These are phyloP conservation scores for Eucalyptus lansdowneana DNA, from an alignment of 345 rosid species.

Conservation along the genomic window DNA sequence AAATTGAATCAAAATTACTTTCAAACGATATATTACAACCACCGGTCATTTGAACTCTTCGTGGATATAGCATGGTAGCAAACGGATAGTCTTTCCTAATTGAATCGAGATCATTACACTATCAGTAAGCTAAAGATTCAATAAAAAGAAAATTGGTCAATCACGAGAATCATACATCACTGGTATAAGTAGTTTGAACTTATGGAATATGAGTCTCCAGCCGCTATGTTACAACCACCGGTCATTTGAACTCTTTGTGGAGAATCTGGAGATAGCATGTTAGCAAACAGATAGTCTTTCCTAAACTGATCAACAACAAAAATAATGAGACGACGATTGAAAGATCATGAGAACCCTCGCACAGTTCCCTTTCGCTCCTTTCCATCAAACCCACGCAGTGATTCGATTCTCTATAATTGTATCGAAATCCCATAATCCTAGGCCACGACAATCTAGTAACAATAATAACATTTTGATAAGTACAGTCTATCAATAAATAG, in stretches of 20 bases:
- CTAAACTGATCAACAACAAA: background rate
- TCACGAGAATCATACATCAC: background rate
- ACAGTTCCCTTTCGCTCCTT: background rate
- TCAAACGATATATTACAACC: too few species aligned
- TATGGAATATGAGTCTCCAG: background rate
- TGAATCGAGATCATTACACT: background rate
- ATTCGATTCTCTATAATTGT: background rate
- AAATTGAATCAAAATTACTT: background rate
- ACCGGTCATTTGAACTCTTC: too few species aligned
- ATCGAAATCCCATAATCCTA: background rate
- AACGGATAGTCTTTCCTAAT: too few species aligned
- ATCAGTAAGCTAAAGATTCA: background rate
- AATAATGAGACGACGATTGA: background rate
- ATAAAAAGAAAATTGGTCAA: rapidly evolving
- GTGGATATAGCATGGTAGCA: too few species aligned
- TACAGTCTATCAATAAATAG: background rate
- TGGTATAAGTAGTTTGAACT: background rate
- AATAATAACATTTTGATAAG: background rate
- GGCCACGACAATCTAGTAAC: rapidly evolving
- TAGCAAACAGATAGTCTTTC: background rate
- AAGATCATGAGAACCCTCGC: background rate
- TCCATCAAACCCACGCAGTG: background rate
- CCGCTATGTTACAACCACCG: background rate
- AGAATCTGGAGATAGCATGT: background rate
- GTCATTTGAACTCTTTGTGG: background rate